Evolutionary conservation across 257 asterid species (phyloP).

Genomic region (Capsicum baccatum): DNA sequence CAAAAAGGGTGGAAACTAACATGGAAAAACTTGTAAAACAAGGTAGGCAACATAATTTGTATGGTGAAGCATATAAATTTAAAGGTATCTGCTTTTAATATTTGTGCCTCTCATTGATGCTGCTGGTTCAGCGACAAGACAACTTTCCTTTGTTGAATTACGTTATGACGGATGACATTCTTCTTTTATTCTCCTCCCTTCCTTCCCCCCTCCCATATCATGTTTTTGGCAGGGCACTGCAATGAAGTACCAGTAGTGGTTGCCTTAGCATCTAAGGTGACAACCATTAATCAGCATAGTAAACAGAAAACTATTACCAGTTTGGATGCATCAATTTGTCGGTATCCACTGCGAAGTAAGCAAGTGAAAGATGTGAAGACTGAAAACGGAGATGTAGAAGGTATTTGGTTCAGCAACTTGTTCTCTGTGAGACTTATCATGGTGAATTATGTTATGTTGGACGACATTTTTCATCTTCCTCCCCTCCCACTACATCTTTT

Average conservation of each 20-base stretch:
- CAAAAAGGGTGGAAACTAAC: background rate
- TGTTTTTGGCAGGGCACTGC: background rate
- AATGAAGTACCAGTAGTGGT: conserved; percentile 7
- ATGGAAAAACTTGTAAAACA: conserved; percentile 5
- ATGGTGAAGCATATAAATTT: conserved; percentile 2
- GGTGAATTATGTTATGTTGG: background rate
- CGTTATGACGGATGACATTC: background rate
- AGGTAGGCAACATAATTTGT: conserved; percentile 7
- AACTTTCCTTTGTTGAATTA: background rate
- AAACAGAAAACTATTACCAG: background rate
- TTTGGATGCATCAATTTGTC: conserved; percentile 7
- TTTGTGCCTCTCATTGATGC: conserved; percentile 11
- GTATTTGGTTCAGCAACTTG: conserved; percentile 8
- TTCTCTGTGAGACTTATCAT: background rate
- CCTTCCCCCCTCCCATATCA: background rate
- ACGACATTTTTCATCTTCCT: background rate
- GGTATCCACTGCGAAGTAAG: conserved; percentile 19
- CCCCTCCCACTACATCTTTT: background rate
- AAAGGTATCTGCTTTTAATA: background rate
- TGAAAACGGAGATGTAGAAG: background rate
- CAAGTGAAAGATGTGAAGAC: background rate
- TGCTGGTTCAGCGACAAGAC: background rate
- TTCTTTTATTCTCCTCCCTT: background rate
- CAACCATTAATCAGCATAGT: background rate
- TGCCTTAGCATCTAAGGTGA: background rate